Conservation (phyloP, 78 protist species). For the Diacronema lutheri region DNA sequence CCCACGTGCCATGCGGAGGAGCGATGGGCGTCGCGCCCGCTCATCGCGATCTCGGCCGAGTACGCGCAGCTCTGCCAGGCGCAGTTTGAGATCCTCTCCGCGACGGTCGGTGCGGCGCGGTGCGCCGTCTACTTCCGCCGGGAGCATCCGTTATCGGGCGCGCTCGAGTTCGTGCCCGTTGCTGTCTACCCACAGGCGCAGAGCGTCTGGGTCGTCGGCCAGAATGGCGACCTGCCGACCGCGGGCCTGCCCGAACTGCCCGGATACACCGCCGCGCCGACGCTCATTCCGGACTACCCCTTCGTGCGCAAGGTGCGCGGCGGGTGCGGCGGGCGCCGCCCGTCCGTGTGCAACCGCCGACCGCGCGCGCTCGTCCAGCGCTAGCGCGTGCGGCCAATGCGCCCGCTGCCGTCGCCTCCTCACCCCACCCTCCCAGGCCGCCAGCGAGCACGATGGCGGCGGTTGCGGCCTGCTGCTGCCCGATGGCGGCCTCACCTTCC, state of each 20-base stretch:
- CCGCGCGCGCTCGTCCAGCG: too few species aligned
- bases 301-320: neutral
- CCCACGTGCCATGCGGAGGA: too few species aligned
- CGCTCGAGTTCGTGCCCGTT: neutral
- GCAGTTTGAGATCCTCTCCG: neutral
- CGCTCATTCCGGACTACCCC: neutral
- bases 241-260: neutral
- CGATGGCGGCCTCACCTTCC: neutral
- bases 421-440: neutral
- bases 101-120: neutral
- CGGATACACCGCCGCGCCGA: neutral
- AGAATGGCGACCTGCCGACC: neutral
- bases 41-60: neutral
- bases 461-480: neutral
- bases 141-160: neutral
- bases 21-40: neutral
- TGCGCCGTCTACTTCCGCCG: neutral
- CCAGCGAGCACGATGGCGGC: neutral
- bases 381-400: too few species aligned
- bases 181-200: neutral
- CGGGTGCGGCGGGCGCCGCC: too few species aligned
- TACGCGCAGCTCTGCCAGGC: neutral
- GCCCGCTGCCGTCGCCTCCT: too few species aligned
- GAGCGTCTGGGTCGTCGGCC: neutral
- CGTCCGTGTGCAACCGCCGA: too few species aligned